These are phyloP conservation scores for Vicia sativa DNA, from an alignment of 306 rosid genomes.

Conservation along the genomic window DNA sequence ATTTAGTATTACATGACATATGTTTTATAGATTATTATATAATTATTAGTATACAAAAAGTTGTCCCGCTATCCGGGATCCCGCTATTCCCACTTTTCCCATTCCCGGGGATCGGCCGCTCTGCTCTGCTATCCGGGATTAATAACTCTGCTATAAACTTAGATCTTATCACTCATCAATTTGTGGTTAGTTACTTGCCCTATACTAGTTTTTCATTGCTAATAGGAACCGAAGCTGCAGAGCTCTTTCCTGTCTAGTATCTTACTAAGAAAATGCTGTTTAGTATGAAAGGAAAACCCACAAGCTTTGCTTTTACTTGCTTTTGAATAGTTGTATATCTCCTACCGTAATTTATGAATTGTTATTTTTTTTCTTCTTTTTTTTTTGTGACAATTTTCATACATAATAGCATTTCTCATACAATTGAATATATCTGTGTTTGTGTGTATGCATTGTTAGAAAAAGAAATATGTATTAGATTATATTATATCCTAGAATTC, in stretches of 20 bases:
- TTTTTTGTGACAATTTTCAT: background rate
- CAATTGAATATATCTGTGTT: background rate
- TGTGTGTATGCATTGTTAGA: background rate
- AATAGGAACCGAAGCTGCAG: constrained; percentile 17
- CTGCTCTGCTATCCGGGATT: too few relatives aligned
- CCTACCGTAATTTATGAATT: background rate
- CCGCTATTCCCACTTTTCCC: too few relatives aligned
- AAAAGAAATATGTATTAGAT: background rate
- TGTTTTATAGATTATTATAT: too few relatives aligned
- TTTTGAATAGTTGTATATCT: background rate
- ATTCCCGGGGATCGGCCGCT: too few relatives aligned
- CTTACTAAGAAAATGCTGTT: background rate
- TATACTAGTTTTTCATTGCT: constrained; percentile 21
- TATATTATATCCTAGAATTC: background rate
- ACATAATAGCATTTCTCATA: background rate
- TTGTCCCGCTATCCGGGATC: too few relatives aligned
- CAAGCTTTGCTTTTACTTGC: background rate
- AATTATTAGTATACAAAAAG: too few relatives aligned
- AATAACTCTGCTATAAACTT: constrained; percentile 1
- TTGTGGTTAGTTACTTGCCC: background rate
- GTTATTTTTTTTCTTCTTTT: background rate
- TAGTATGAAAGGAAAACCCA: background rate
- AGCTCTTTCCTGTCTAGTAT: constrained; percentile 13
- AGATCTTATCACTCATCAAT: background rate
- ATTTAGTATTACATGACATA: too few relatives aligned